Conservation (phyloP, 495 filamentous ascomycete species). For the Ramalina peruviana region DNA sequence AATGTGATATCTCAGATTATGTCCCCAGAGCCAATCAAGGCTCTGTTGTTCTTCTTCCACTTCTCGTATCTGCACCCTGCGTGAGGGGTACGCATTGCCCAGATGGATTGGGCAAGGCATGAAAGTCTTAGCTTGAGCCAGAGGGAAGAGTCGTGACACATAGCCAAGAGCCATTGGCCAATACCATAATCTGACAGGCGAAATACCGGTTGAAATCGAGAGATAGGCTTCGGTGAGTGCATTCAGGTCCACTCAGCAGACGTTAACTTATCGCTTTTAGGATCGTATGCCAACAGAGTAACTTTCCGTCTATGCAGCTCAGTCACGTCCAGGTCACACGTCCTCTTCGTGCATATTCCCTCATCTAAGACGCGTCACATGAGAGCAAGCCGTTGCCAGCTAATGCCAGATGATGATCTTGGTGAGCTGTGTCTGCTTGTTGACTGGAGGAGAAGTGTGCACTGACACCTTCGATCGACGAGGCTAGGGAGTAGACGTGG, state of each 20-base stretch:
- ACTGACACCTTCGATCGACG: constrained; percentile 3
- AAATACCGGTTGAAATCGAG: background rate
- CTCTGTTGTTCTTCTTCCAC: background rate
- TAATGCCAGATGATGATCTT: background rate
- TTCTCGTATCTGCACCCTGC: constrained; percentile 2
- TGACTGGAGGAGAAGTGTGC: constrained; percentile 6
- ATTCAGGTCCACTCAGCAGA: constrained; percentile 7
- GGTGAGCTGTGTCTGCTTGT: background rate
- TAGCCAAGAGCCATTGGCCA: background rate
- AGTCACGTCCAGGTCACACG: constrained; percentile 5
- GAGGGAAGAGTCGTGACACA: background rate
- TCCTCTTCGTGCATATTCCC: constrained; percentile 1
- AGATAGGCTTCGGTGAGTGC: background rate
- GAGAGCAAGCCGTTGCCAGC: constrained; percentile 6
- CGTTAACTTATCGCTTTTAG: constrained; percentile 9
- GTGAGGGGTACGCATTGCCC: background rate
- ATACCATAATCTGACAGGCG: background rate
- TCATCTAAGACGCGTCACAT: constrained; percentile 11
- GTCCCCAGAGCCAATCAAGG: background rate
- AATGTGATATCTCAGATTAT: background rate
- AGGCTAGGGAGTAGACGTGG: constrained; percentile 1
- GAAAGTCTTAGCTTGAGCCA: background rate
- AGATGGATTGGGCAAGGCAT: background rate
- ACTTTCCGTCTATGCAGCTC: constrained; percentile 5
- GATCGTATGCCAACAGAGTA: background rate